Conservation (phyloP, 208 protist species). For the Wallacemonas collosoma region DNA sequence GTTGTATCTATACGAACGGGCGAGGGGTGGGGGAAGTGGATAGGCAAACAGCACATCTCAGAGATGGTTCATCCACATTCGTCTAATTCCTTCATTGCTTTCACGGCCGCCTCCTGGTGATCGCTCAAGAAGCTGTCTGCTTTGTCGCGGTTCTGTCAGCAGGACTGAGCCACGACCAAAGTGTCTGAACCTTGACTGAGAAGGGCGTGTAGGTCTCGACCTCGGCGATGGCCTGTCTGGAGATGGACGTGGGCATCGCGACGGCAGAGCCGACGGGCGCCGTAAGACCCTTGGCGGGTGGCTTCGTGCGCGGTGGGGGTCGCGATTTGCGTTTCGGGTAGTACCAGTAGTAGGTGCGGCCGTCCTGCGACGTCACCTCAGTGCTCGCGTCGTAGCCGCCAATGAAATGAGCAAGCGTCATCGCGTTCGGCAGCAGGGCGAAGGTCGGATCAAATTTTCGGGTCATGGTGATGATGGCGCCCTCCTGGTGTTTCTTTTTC, state of each 20-base stretch:
- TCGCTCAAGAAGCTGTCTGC: too few species aligned
- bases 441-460: conserved; percentile 28
- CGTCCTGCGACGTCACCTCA: conserved; percentile 7
- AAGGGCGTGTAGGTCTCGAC: background rate
- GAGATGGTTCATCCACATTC: too few species aligned
- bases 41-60: too few species aligned
- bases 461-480: conserved; percentile 20
- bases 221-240: background rate
- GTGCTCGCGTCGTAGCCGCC: conserved; percentile 16
- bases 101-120: too few species aligned
- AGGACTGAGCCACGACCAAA: conserved; percentile 8
- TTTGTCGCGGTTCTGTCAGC: background rate
- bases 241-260: background rate
- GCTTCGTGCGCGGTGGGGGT: background rate
- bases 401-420: conserved; percentile 26
- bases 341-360: conserved; percentile 18
- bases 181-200: conserved; percentile 1
- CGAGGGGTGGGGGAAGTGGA: too few species aligned
- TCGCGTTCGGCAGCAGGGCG: conserved; percentile 28
- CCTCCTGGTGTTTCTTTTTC: conserved; percentile 15
- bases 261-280: too few species aligned
- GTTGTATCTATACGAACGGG: too few species aligned
- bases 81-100: too few species aligned
- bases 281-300: background rate
- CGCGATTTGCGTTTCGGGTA: conserved; percentile 8